phyloP scores from a whole-genome alignment of 1,284 basidiomycete genomes.

The Cystobasidiaceae sp. region DNA sequence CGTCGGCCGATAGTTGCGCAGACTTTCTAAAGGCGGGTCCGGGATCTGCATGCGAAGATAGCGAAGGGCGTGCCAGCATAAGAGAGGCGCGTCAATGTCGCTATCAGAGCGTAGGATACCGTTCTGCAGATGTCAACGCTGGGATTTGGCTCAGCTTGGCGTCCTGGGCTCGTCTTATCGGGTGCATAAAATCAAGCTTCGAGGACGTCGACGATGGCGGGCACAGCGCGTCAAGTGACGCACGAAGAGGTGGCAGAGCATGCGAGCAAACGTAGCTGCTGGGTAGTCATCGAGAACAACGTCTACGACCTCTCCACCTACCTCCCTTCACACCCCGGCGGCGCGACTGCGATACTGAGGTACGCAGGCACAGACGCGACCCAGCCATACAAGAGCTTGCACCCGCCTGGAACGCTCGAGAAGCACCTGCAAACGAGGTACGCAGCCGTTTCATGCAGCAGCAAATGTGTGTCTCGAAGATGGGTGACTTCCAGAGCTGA shows the following conservation, averaged over 20 bases:
- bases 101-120: no score
- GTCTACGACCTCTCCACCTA: constrained; percentile 47
- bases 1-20: no score
- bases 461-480: constrained; percentile 54
- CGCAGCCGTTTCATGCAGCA: neutral
- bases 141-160: no score
- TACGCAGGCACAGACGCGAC: constrained; percentile 68
- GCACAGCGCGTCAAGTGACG: no score
- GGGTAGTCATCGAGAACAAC: constrained; percentile 47
- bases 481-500: constrained; percentile 45
- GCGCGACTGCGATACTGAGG: constrained; percentile 49
- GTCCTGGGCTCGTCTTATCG: no score
- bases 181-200: no score
- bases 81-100: no score
- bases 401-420: neutral
- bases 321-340: constrained; percentile 43
- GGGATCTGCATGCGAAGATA: no score
- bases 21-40: no score
- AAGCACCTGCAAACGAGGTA: neutral
- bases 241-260: constrained; percentile 44
- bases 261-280: constrained; percentile 44
- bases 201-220: no score
- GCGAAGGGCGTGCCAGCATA: no score
- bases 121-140: no score
- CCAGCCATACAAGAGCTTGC: neutral